Conservation (phyloP, 1,139 yeast species). For the Arxiozyma telluris region DNA sequence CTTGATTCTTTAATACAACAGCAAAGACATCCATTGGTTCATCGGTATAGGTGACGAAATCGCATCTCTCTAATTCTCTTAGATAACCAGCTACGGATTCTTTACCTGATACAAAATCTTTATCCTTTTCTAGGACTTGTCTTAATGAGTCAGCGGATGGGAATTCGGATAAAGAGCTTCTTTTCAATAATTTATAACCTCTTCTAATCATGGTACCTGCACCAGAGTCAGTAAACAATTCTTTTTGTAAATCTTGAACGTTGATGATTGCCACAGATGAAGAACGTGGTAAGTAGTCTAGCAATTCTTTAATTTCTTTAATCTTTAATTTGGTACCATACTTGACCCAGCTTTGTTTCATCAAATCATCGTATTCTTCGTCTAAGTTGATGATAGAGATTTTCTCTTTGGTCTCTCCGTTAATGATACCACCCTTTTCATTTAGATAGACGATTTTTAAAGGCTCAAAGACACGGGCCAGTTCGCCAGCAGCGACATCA, state of each 20-base stretch:
- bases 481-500: conserved; percentile 97
- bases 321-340: conserved; percentile 96
- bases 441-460: conserved; percentile 90
- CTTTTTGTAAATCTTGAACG: conserved; percentile 91
- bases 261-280: conserved; percentile 96
- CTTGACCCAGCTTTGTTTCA: conserved; percentile 96
- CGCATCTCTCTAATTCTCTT: conserved; percentile 52
- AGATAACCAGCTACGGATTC: conserved; percentile 76
- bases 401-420: conserved; percentile 86
- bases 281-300: conserved; percentile 90
- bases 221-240: conserved; percentile 95
- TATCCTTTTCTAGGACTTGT: conserved; percentile 66
- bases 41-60: conserved; percentile 82
- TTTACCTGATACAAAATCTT: conserved; percentile 61
- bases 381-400: conserved; percentile 85
- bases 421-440: conserved; percentile 95
- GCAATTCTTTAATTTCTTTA: conserved; percentile 87
- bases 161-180: conserved; percentile 62
- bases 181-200: conserved; percentile 79
- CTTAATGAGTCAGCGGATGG: conserved; percentile 64
- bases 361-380: conserved; percentile 84
- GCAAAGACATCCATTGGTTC: conserved; percentile 94
- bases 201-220: conserved; percentile 98
- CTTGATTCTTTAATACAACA: conserved; percentile 49
- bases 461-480: conserved; percentile 95